phyloP scores from a whole-genome alignment of 2,329 filamentous ascomycete species.

The Talaromyces atroroseus region DNA sequence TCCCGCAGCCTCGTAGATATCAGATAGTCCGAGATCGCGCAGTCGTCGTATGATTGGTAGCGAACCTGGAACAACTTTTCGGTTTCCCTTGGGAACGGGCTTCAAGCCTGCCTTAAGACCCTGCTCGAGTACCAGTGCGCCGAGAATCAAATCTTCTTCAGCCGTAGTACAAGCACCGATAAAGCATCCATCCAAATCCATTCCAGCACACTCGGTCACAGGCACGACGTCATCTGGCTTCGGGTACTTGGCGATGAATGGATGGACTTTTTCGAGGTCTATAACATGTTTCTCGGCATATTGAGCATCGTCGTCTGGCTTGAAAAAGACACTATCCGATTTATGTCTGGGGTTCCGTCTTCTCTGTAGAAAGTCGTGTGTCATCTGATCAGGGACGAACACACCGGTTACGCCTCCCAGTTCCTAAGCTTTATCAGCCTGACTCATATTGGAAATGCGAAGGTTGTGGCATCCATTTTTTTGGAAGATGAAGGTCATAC shows the following conservation, averaged over 20 bases:
- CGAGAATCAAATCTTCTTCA: conserved; percentile 43
- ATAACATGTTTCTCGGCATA: conserved; percentile 36
- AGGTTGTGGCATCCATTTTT: no score
- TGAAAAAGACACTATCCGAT: conserved; percentile 33
- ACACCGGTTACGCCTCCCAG: conserved; percentile 43
- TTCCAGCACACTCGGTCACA: conserved; percentile 28
- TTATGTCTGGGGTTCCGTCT: conserved; percentile 32
- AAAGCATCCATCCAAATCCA: conserved; percentile 39
- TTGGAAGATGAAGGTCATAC: conserved; percentile 5
- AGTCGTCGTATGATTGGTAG: conserved; percentile 36
- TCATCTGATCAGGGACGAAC: conserved; percentile 38
- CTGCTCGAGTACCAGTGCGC: conserved; percentile 36
- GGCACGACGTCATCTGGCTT: conserved; percentile 42
- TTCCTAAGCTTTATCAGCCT: conserved; percentile 22
- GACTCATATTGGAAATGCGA: background rate
- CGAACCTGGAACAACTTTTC: conserved; percentile 40
- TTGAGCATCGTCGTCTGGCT: conserved; percentile 33
- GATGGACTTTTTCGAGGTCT: conserved; percentile 34
- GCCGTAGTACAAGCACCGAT: conserved; percentile 46
- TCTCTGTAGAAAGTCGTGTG: conserved; percentile 30
- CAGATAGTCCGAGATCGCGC: conserved; percentile 28
- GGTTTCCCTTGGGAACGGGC: conserved; percentile 29
- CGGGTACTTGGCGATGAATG: conserved; percentile 39
- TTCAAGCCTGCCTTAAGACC: conserved; percentile 30
- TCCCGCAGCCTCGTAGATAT: conserved; percentile 38